Percentiles rank a stretch among this genome's conserved stretches.
phyloP scores from a whole-genome alignment of 208 protist species.

The Trypanosoma conorhini region DNA sequence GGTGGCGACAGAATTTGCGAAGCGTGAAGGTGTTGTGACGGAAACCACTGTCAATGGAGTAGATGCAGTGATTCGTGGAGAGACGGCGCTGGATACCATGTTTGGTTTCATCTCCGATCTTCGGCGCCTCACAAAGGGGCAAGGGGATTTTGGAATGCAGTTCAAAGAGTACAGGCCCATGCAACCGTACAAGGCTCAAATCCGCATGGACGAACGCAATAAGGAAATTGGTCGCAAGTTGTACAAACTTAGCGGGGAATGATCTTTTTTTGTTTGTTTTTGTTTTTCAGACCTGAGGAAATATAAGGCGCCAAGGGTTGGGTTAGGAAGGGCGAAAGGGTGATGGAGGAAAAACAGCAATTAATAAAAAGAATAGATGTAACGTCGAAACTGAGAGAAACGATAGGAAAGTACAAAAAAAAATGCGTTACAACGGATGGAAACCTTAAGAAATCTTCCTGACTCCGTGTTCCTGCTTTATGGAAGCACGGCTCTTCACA shows the following conservation, averaged over 20 bases:
- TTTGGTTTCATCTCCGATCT: conserved; percentile 94
- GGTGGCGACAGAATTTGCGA: conserved; percentile 83
- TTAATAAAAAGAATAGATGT: not conserved
- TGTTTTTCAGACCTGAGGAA: not conserved
- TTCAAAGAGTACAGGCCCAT: conserved; percentile 93
- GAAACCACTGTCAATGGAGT: conserved; percentile 82
- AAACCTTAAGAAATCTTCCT: conserved; percentile 8
- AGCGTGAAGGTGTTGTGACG: conserved; percentile 87
- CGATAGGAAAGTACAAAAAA: no score
- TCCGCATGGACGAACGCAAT: conserved; percentile 91
- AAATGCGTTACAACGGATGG: no score
- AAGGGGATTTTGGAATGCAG: conserved; percentile 94
- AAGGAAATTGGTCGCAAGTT: conserved; percentile 68
- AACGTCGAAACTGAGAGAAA: not conserved
- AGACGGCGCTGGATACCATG: conserved; percentile 92
- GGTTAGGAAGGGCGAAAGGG: not conserved
- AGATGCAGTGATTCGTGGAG: conserved; percentile 86
- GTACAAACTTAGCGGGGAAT: conserved; percentile 69
- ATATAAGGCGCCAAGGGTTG: not conserved
- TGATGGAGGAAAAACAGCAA: not conserved
- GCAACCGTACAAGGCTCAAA: conserved; percentile 88
- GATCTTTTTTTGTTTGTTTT: conserved; percentile 22
- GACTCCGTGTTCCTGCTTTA: conserved; percentile 19
- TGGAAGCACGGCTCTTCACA: conserved; percentile 23
- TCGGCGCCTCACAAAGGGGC: conserved; percentile 88